Evolutionary conservation across 2,329 filamentous ascomycete species (phyloP).

Genomic region (Cyanodermella asteris): DNA sequence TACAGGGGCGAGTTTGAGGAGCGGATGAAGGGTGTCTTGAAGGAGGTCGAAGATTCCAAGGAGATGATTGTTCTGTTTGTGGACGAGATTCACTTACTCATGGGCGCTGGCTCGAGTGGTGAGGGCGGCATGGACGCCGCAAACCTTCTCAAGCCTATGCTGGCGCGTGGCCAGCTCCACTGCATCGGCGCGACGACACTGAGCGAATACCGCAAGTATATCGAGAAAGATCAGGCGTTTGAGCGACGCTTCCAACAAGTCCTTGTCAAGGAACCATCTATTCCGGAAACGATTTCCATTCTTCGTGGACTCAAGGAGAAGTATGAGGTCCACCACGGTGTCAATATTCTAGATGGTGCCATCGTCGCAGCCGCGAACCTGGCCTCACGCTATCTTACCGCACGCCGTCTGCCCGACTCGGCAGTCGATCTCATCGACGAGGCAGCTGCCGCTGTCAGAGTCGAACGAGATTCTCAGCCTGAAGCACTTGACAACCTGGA

Average conservation of each 20-base stretch:
- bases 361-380: constrained; percentile 82
- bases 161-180: constrained; percentile 87
- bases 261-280: constrained; percentile 77
- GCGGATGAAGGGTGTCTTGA: constrained; percentile 95
- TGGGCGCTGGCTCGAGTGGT: constrained; percentile 86
- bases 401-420: constrained; percentile 77
- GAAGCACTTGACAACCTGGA: constrained; percentile 91
- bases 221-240: constrained; percentile 95
- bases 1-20: constrained; percentile 98
- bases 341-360: constrained; percentile 84
- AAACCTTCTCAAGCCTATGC: constrained; percentile 93
- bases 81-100: constrained; percentile 94
- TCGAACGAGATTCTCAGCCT: constrained; percentile 86
- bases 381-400: constrained; percentile 80
- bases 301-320: constrained; percentile 95
- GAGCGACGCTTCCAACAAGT: constrained; percentile 98
- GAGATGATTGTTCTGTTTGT: constrained; percentile 97
- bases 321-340: constrained; percentile 95
- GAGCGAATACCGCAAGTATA: constrained; percentile 92
- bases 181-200: constrained; percentile 95
- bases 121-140: constrained; percentile 98
- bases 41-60: constrained; percentile 85
- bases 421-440: constrained; percentile 94
- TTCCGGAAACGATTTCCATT: constrained; percentile 85
- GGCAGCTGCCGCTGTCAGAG: constrained; percentile 85